These are phyloP conservation scores for Viola pubescens DNA, from an alignment of 441 rosid species.

Conservation along the genomic window DNA sequence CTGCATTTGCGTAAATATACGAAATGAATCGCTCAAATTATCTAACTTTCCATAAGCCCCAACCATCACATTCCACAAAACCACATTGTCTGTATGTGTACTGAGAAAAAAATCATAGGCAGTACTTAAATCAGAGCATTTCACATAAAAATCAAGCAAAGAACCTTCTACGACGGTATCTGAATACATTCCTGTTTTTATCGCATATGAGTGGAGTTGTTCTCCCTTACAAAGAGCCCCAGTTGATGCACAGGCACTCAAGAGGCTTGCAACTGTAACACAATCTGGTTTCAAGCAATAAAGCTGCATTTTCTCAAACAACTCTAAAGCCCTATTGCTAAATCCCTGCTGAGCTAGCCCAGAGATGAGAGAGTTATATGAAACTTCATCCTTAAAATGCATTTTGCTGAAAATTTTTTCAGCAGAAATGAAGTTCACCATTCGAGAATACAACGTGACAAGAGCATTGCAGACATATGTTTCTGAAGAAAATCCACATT, in stretches of 20 bases:
- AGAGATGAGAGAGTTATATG: slow-evolving; percentile 79
- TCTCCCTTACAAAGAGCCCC: slow-evolving; percentile 46
- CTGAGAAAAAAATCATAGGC: slow-evolving; percentile 51
- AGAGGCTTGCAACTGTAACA: slow-evolving; percentile 72
- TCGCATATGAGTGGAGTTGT: slow-evolving; percentile 62
- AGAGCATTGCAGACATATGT: slow-evolving; percentile 80
- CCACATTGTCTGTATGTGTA: slow-evolving; percentile 63
- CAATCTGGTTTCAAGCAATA: slow-evolving; percentile 70
- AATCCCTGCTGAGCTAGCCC: slow-evolving; percentile 67
- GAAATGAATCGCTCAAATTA: slow-evolving; percentile 44
- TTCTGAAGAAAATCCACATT: slow-evolving; percentile 61
- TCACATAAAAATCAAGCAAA: slow-evolving; percentile 78
- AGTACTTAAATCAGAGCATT: slow-evolving; percentile 59
- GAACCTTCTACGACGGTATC: slow-evolving; percentile 76
- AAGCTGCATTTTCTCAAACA: slow-evolving; percentile 66
- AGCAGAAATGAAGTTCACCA: slow-evolving; percentile 48
- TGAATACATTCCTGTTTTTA: slow-evolving; percentile 54
- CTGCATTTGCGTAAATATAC: slow-evolving; percentile 60
- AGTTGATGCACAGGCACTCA: slow-evolving; percentile 58
- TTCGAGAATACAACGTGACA: slow-evolving; percentile 62
- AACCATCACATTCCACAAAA: slow-evolving; percentile 91
- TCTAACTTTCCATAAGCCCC: slow-evolving; percentile 70
- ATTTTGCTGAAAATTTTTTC: slow-evolving; percentile 60
- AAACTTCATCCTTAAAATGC: slow-evolving; percentile 58
- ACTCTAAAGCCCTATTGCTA: slow-evolving; percentile 50